Evolutionary conservation across 2,329 filamentous ascomycete species (phyloP), one percentile per base, ranked within the genome.

Genomic region (Exophiala spinifera): DNA sequence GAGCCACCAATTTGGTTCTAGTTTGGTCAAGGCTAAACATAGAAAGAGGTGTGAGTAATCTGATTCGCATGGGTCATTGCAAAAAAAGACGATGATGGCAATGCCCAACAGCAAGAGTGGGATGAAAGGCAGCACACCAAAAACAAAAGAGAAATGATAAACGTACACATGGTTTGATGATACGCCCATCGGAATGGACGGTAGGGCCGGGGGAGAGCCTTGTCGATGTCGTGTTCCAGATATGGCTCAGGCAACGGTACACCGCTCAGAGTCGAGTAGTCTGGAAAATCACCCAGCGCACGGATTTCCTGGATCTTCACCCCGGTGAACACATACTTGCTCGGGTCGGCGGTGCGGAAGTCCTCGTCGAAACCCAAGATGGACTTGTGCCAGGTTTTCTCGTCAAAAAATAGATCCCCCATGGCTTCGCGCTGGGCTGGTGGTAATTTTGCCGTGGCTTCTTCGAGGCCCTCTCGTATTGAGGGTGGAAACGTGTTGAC

Each of bases 151-250:
- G 13, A 19, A 34, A 33, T 23, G 10, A 14, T 14, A 51, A 43
- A 77, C 85, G 63, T 80, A 92, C 89, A 88, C 90, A 95, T 95
- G 0, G 89, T 95, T 67, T 95, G 90, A 66, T 94, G 88, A 66
- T 95, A 95, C 0, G 79, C 75, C 90, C 90, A 95, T 64, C 90
- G 72, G 40, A 95, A 87, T 0, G 90, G 90, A 37, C 90, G 79
- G 67, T 91, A 95, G 0, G 89, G 89, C 53, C 90, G 78, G 1
- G 89, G 81, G 8, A 79, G 64, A 1, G 89, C 89, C 59, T 76
- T 87, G 13, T 78, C 72, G 51, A 91, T 83, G 59, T 89, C 75
- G 66, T 94, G 94, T 3, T 80, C 75, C 1, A 67, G 63, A 52
- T 87, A 85, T 0, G 86, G 76, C 7, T 74, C 60, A 0, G 90